These are phyloP conservation scores for Globisporangium iwayamae DNA, from an alignment of 352 stramenopile genomes.

Conservation along the genomic window DNA sequence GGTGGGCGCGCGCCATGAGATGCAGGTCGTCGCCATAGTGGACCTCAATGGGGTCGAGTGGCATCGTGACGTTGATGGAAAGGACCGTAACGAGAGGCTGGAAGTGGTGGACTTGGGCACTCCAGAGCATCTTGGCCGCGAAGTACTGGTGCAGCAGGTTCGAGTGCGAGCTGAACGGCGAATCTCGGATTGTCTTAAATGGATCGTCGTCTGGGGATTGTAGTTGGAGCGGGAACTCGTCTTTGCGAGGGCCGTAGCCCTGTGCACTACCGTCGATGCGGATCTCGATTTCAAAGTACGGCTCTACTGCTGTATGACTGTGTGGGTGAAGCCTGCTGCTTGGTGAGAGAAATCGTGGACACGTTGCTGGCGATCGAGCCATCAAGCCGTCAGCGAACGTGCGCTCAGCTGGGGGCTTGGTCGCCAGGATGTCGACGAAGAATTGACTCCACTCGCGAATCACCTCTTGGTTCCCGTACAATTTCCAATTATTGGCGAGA, in stretches of 20 bases:
- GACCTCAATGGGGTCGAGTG: conserved; percentile 22
- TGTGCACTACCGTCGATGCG: background rate
- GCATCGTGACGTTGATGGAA: background rate
- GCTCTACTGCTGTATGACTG: background rate
- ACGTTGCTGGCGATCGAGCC: background rate
- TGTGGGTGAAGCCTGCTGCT: background rate
- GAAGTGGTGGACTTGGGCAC: conserved; percentile 22
- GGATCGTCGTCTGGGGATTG: conserved; percentile 20
- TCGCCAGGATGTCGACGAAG: conserved; percentile 21
- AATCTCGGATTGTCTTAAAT: conserved; percentile 7
- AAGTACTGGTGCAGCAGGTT: conserved; percentile 30
- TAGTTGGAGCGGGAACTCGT: conserved; percentile 5
- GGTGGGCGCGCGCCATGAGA: conserved; percentile 25
- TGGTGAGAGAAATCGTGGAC: background rate
- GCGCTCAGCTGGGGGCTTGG: conserved; percentile 7
- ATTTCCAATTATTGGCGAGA: conserved; percentile 21
- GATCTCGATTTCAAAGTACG: conserved; percentile 9
- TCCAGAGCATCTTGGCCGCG: conserved; percentile 36
- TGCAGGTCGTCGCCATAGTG: conserved; percentile 38
- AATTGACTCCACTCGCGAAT: conserved; percentile 45
- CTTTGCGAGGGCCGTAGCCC: background rate
- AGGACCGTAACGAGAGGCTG: conserved; percentile 19
- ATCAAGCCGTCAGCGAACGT: background rate
- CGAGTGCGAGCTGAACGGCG: conserved; percentile 3
- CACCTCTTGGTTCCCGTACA: conserved; percentile 35